These are phyloP conservation scores for Zygosaccharomyces pseudorouxii DNA, from an alignment of 805 yeast species.

Conservation along the genomic window DNA sequence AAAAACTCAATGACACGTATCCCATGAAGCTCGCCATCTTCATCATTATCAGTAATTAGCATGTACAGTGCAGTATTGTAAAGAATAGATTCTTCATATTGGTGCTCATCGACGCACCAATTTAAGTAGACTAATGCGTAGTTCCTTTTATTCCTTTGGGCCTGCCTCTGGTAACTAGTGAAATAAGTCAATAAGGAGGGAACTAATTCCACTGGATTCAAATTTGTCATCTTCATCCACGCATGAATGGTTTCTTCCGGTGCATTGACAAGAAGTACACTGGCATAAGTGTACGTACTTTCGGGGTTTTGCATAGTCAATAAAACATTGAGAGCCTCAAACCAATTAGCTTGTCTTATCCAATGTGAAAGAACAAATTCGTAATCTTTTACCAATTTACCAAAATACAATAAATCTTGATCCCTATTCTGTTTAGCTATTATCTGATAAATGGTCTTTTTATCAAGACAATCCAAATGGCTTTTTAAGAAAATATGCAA, in stretches of 20 bases:
- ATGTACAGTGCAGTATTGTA: slow-evolving; percentile 70
- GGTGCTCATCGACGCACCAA: slow-evolving; percentile 45
- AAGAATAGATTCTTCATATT: slow-evolving; percentile 44
- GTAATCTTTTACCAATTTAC: slow-evolving; percentile 62
- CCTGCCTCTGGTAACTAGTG: slow-evolving; percentile 37
- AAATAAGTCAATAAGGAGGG: slow-evolving; percentile 75
- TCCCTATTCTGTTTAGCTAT: slow-evolving; percentile 61
- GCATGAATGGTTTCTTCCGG: slow-evolving; percentile 69
- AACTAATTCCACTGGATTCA: slow-evolving; percentile 61
- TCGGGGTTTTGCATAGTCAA: slow-evolving; percentile 44
- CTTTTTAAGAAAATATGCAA: slow-evolving; percentile 48
- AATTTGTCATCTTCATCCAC: slow-evolving; percentile 55
- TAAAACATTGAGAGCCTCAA: slow-evolving; percentile 58
- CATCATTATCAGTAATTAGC: slow-evolving; percentile 42
- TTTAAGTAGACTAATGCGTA: slow-evolving; percentile 62
- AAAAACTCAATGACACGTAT: slow-evolving; percentile 47
- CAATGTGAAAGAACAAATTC: slow-evolving; percentile 65
- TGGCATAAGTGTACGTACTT: slow-evolving; percentile 62
- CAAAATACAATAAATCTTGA: slow-evolving; percentile 60
- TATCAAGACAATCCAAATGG: slow-evolving; percentile 52
- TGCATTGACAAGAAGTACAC: slow-evolving; percentile 58
- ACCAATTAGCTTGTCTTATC: slow-evolving; percentile 69
- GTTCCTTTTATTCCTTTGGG: slow-evolving; percentile 41
- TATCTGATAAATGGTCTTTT: slow-evolving; percentile 65
- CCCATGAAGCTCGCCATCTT: slow-evolving; percentile 38